phyloP scores from a whole-genome alignment of 2,329 filamentous ascomycete genomes.

The Aspergillus sp. region DNA sequence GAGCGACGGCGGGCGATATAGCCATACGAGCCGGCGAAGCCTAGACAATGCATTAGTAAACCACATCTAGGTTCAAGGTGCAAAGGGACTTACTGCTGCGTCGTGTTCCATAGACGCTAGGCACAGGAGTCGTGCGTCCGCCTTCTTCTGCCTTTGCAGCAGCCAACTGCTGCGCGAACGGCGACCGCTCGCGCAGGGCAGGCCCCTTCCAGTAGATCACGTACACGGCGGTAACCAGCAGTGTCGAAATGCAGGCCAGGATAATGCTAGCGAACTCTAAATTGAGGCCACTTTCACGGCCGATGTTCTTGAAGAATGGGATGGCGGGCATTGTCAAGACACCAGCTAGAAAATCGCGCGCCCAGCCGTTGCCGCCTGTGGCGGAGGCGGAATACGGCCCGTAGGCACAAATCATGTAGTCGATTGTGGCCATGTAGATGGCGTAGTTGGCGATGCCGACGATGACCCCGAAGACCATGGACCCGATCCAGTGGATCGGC shows the following conservation, averaged over 20 bases:
- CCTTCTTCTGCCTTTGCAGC: conserved; percentile 27
- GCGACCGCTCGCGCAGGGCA: conserved; percentile 47
- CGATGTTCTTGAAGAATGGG: conserved; percentile 42
- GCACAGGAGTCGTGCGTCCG: no score
- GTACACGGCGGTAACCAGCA: conserved; percentile 54
- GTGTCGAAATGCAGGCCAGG: conserved; percentile 49
- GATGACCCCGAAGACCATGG: conserved; percentile 6
- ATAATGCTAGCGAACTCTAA: conserved; percentile 53
- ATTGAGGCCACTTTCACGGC: no score
- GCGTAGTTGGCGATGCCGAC: conserved; percentile 5
- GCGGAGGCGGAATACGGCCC: conserved; percentile 53
- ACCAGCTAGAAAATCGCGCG: conserved; percentile 54
- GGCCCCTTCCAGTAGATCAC: conserved; percentile 57
- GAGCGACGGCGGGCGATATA: no score
- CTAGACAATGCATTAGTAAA: no score
- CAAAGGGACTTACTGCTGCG: no score
- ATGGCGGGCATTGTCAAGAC: conserved; percentile 47
- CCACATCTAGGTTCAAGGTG: no score
- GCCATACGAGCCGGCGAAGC: no score
- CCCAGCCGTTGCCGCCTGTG: conserved; percentile 54
- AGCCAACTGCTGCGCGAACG: conserved; percentile 54
- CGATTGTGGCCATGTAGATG: conserved; percentile 31
- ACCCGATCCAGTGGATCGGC: conserved; percentile 41
- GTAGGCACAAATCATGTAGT: conserved; percentile 56
- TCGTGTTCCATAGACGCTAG: no score